These are phyloP conservation scores for Mycocentrospora acerina DNA, from an alignment of 2,329 filamentous ascomycete species.

Conservation along the genomic window DNA sequence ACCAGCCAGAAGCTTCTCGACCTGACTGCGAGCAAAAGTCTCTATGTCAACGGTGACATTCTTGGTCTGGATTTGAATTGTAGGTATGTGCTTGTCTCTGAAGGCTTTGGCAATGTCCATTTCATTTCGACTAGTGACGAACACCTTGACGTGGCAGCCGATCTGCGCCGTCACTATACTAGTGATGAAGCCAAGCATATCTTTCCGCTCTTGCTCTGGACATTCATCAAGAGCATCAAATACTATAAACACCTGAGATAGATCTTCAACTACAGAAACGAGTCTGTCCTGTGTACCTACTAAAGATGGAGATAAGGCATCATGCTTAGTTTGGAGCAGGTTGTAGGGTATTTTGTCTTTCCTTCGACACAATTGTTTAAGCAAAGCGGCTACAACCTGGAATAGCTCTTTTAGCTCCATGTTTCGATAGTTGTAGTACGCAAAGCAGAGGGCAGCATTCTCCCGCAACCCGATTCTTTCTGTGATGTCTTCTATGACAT, in stretches of 20 bases:
- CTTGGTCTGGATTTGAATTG: conserved; percentile 15
- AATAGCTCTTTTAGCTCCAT: conserved; percentile 4
- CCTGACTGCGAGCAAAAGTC: conserved; percentile 10
- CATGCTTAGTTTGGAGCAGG: conserved; percentile 10
- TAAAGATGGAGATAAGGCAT: conserved; percentile 9
- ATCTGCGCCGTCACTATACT: conserved; percentile 5
- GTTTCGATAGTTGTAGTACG: conserved; percentile 24
- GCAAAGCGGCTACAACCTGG: conserved; percentile 9
- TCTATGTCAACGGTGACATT: conserved; percentile 20
- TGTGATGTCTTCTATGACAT: conserved; percentile 22
- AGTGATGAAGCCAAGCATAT: conserved; percentile 10
- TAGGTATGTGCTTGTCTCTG: conserved; percentile 13
- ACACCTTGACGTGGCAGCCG: conserved; percentile 13
- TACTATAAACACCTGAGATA: conserved; percentile 8
- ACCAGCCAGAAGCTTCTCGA: conserved; percentile 14
- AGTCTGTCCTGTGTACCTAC: conserved; percentile 12
- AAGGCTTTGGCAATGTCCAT: conserved; percentile 22
- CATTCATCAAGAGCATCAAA: conserved; percentile 20
- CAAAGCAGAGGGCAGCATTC: conserved; percentile 17
- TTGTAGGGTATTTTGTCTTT: conserved; percentile 3
- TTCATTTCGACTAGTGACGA: conserved; percentile 21
- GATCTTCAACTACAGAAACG: conserved; percentile 5
- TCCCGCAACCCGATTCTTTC: conserved; percentile 5
- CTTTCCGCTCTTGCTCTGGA: conserved; percentile 9
- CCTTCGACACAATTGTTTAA: conserved; percentile 15